A percentile compares a stretch with the other conserved stretches of the same genome.
phyloP scores from a whole-genome alignment of 2,329 filamentous ascomycete genomes.

The Exophiala spinifera region DNA sequence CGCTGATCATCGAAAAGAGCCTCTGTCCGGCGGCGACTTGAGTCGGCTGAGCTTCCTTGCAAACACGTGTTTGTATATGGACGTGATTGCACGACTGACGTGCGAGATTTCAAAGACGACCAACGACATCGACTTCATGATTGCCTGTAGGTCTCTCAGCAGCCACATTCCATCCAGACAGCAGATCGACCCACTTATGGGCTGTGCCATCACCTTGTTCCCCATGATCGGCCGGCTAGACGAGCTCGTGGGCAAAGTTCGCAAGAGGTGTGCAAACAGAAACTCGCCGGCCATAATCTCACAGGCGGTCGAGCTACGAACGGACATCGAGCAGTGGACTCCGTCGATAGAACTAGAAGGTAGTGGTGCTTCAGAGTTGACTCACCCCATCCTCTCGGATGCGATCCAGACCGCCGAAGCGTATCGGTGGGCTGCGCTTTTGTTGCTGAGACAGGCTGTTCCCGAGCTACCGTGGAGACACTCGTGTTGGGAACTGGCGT shows the following conservation, averaged over 20 bases:
- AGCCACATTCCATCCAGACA: constrained; percentile 29
- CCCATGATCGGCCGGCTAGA: constrained; percentile 66
- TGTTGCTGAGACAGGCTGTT: constrained; percentile 65
- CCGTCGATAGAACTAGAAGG: constrained; percentile 52
- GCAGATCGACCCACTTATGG: constrained; percentile 66
- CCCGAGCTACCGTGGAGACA: constrained; percentile 62
- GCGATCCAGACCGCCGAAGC: constrained; percentile 63
- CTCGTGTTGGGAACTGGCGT: constrained; percentile 54
- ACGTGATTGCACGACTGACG: constrained; percentile 67
- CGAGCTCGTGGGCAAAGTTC: constrained; percentile 60
- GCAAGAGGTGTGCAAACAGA: constrained; percentile 39
- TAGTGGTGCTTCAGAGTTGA: constrained; percentile 60
- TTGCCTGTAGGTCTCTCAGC: constrained; percentile 33
- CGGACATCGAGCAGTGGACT: constrained; percentile 58
- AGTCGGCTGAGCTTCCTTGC: constrained; percentile 56
- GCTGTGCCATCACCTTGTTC: constrained; percentile 64
- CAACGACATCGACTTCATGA: constrained; percentile 50
- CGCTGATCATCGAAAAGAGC: constrained; percentile 39
- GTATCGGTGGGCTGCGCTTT: constrained; percentile 63
- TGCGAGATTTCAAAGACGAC: constrained; percentile 57
- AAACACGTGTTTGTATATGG: constrained; percentile 70
- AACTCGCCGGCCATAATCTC: constrained; percentile 61
- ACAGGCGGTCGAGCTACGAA: constrained; percentile 59
- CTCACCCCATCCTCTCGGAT: constrained; percentile 58
- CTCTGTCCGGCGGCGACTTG: not conserved